Conservation (phyloP, 2,329 filamentous ascomycete species). For the Calonectria fujianensis region DNA sequence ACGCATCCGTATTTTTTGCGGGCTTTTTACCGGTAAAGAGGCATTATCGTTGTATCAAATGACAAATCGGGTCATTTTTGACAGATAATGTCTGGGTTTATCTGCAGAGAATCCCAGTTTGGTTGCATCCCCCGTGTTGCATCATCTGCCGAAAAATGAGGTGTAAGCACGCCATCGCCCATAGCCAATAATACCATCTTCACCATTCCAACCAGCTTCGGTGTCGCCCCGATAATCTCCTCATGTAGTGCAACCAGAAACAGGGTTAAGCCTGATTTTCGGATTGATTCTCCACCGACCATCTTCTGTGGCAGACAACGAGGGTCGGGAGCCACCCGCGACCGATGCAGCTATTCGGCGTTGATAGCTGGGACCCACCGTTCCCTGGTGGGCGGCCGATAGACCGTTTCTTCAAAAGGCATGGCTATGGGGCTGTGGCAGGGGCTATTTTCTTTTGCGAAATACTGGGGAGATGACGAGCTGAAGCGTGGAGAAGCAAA, state of each 20-base stretch:
- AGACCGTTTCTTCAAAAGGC: neutral
- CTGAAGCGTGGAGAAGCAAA: conserved; percentile 9
- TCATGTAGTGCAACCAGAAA: neutral
- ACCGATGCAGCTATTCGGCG: neutral
- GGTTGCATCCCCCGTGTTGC: conserved; percentile 29
- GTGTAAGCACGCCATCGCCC: conserved; percentile 39
- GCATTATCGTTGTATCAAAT: conserved; percentile 7
- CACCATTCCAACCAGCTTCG: conserved; percentile 21
- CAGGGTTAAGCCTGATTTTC: conserved; percentile 9
- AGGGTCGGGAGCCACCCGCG: conserved; percentile 13
- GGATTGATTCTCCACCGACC: neutral
- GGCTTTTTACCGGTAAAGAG: neutral
- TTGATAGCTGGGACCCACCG: neutral
- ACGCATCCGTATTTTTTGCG: neutral
- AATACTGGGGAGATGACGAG: conserved; percentile 22
- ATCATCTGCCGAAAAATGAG: conserved; percentile 35
- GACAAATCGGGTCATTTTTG: conserved; percentile 10
- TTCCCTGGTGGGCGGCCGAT: neutral
- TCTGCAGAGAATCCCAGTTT: neutral
- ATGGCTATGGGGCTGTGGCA: conserved; percentile 5
- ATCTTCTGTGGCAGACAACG: neutral
- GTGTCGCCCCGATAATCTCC: conserved; percentile 25
- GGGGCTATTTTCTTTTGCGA: conserved; percentile 23
- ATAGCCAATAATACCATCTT: conserved; percentile 25
- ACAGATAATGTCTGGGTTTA: neutral